Evolutionary conservation across 2,329 filamentous ascomycete species (phyloP).

Genomic region (Scorias spongiosa): DNA sequence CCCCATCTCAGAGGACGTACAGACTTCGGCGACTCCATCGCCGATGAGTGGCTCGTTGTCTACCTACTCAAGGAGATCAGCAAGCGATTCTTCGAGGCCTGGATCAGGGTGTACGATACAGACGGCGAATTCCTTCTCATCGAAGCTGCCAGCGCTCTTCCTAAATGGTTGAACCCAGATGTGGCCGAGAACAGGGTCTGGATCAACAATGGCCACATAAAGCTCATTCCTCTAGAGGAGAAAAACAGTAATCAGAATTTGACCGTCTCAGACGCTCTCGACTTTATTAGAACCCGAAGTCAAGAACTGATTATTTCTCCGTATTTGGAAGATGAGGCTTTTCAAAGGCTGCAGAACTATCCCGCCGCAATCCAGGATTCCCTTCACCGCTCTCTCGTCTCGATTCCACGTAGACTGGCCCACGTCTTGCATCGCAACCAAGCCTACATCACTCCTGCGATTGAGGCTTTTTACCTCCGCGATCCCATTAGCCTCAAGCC

Average conservation of each 20-base stretch:
- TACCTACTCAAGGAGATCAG: conserved; percentile 75
- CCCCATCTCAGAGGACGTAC: conserved; percentile 51
- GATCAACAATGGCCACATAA: conserved; percentile 64
- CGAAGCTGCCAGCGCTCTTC: conserved; percentile 77
- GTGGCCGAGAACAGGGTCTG: conserved; percentile 78
- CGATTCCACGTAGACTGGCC: conserved; percentile 68
- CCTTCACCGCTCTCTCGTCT: conserved; percentile 59
- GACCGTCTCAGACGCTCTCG: conserved; percentile 48
- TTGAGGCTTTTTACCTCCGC: conserved; percentile 84
- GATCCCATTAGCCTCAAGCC: conserved; percentile 63
- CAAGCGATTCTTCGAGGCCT: conserved; percentile 54
- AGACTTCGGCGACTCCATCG: conserved; percentile 84
- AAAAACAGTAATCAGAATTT: conserved; percentile 31
- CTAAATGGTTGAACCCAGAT: conserved; percentile 83
- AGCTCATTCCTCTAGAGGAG: conserved; percentile 48
- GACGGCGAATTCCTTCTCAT: conserved; percentile 94
- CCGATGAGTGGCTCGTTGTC: conserved; percentile 95
- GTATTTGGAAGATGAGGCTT: conserved; percentile 72
- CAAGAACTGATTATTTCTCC: conserved; percentile 52
- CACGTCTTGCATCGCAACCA: conserved; percentile 63
- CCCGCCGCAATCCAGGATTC: conserved; percentile 59
- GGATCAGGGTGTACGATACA: conserved; percentile 70
- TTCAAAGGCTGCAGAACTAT: conserved; percentile 75
- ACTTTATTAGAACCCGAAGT: conserved; percentile 41
- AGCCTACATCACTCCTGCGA: conserved; percentile 61